Base-by-base conservation (phyloP, 164 flowering plant species). In the Saururus chinensis region DNA sequence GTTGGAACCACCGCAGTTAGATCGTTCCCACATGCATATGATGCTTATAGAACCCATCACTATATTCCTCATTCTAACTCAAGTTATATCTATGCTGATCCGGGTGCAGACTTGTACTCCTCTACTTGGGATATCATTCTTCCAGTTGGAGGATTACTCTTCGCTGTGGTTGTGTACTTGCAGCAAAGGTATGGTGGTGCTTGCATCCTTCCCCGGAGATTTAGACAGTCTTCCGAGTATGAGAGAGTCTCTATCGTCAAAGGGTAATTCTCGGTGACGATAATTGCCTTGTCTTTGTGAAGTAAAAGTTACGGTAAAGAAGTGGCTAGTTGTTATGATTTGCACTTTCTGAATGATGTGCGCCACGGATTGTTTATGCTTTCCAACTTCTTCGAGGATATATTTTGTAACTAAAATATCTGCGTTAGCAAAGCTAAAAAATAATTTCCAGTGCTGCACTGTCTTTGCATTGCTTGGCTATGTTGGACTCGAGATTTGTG, bases 131-230 rank as follows among this genome's bases (percentile, higher is more conserved):
- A 87, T 74, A 67, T 84, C 21, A 64, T 77, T 13, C 79, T 87
- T 21, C 74, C 83, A 56, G 65, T 77, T 23, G 80, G 67, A 16
- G 73, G 80, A 55, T 24, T 77, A 41, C 48, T 77, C 52, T 79
- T 84, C 66, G 84, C 80, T 6, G 49, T 64, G n/a, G 45, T 80
- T 58, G 66, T 83, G 17, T 84, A 45, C 80, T 59, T 83, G 72
- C 90, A 84, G 78, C 95, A 87, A 67, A 37, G 79, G 26, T 74
- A 75, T 68, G 87, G 95, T 7, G 88, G 88, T 25, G 70, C 74
- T 19, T 81, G 74, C 63, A 53, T 84, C 53, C 68, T 82, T 66
- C 86, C 85, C 0, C 49, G 9, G 54, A 73, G 72, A 65, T 76
- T 78, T 56, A 74, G 71, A 63, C 70, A 62, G 53, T 40, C 40